Evolutionary conservation across 1,139 yeast species (phyloP), one percentile per base, ranked within the genome.

Genomic region (Saccharomyces hybrid): DNA sequence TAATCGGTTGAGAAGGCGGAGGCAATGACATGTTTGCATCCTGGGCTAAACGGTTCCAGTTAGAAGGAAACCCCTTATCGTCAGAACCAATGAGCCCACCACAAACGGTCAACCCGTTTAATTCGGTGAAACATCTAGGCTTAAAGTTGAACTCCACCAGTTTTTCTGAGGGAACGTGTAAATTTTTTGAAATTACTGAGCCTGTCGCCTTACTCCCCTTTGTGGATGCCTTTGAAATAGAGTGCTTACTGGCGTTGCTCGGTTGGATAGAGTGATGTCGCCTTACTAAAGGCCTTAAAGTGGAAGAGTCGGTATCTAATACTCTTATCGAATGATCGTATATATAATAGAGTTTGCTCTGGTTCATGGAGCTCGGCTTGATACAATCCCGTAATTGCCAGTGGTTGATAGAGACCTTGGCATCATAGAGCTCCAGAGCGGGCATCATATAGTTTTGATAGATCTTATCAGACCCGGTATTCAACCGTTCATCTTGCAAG

Each of bases 381-480:
- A 89, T 74, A 64, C 90, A 76, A 65, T 90, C 95, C 51, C 96
- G 76, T 47, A 90, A 74, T 68, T 90, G 97, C 96, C 97, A 90
- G 73, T 90, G 97, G 59, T 84, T 82, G 48, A 66, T 68, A 4
- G 71, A 64, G 4, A 70, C 67, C 50, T 64, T 64, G 0, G 69
- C 65, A 59, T 67, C 71, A 50, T 61, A 67, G 19, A 69, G 53
- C 54, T 66, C 68, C 52, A 69, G 55, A 14, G 66, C 64, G 2
- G 71, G 69, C 68, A 67, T 64, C 61, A 68, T 55, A 56, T 66
- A 67, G 50, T 66, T 67, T 54, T 68, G 71, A 38, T 61, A 67
- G 6, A 67, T 63, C 49, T 64, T 66, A 48, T 66, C 70, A 5
- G 66, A 58, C n/a, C 68, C 69, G 7, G 68, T 60, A 49, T 58